Evolutionary conservation across 2,329 filamentous ascomycete species (phyloP), one percentile per base, ranked within the genome.

Genomic region (Bipolaris zeicola): DNA sequence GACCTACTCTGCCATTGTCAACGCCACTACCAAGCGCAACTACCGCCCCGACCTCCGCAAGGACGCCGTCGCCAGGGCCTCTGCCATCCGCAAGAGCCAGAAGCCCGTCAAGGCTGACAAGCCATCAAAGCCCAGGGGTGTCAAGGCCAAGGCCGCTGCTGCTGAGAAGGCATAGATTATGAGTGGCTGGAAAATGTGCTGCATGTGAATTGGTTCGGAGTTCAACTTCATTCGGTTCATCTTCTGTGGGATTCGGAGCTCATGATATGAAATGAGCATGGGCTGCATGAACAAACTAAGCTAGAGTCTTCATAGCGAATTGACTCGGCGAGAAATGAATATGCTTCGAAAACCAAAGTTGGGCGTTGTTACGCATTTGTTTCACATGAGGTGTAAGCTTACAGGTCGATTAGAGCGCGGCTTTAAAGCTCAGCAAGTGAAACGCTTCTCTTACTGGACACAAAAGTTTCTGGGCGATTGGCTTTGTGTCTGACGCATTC

Each of bases 1-100:
- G 86, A 89, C 90, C 82, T 98, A 93, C 88, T 91, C 90, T 83
- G 85, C 85, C 73, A 87, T 98, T 78, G 92, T 92, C 82, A 89
- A 87, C 83, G 83, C 84, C 78, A 87, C 88, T 72, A 89, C 92
- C 79, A 92, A 92, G 87, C 85, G 85, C 77, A 86, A 88, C 76
- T 99, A 98, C 89, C 91, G 81, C 61, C 65, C 76, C 42, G 81
- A 83, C 70, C 76, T 83, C 62, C 77, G 80, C 68, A 72, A 76
- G 61, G 79, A 81, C 73, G 93, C 94, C 72, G 88, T 98, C 74
- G 83, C 92, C 80, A 91, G 95, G 76, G 92, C 90, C 76, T 92
- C 89, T 74, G 92, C 92, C 74, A 86, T 96, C 83, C 90, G 89
- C 79, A 83, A 84, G 75, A 87, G 89, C 71, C 90, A 96, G 86